Evolutionary conservation across 2,329 filamentous ascomycete species (phyloP), one percentile per base, ranked within the genome.

Genomic region (Cyphellophora europaea): DNA sequence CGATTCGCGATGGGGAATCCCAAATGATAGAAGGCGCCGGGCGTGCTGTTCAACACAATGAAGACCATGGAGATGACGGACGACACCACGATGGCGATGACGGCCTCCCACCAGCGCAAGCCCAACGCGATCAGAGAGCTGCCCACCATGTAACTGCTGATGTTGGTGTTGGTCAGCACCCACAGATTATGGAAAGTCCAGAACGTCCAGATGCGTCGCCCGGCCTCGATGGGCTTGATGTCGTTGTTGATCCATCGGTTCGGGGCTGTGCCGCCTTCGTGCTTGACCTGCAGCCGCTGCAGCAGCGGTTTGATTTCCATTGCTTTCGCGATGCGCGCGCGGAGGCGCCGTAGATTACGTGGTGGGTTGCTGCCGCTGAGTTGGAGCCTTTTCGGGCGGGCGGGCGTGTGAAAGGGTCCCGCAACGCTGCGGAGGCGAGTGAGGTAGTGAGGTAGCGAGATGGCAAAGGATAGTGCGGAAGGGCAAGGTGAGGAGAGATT

Each of bases 71-170:
- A 44, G 11, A 56, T 51, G 25, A 76, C 67, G 54, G 94, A 93
- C 36, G 88, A 87, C 17, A 88, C 62, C 79, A 86, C 89, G 28
- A 94, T 83, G 52, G 82, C 87, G n/a, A 86, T 62, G 79, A 82
- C 86, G 2, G 83, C 80, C 61, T 93, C 85, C 86, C 86, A 93
- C 86, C 86, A 93, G 5, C 83, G 84, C 14, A 93, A 67, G 10
- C 85, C 84, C 11, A 55, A 36, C 2, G 56, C 50, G 16, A 60
- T 53, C 27, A 60, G 45, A 1, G 55, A 57, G 32, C 52, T 55
- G 12, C 55, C 53, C 4, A 48, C 51, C 53, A 55, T 52, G 16
- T 55, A 57, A 1, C 45, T 50, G 8, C 37, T 38, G 23, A 45
- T 45, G 30, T 45, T 45, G 38, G 56, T 64, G 40, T 69, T 67